These are phyloP conservation scores for Leccinellum rugosiceps DNA, from an alignment of 768 basidiomycete genomes.

Conservation along the genomic window DNA sequence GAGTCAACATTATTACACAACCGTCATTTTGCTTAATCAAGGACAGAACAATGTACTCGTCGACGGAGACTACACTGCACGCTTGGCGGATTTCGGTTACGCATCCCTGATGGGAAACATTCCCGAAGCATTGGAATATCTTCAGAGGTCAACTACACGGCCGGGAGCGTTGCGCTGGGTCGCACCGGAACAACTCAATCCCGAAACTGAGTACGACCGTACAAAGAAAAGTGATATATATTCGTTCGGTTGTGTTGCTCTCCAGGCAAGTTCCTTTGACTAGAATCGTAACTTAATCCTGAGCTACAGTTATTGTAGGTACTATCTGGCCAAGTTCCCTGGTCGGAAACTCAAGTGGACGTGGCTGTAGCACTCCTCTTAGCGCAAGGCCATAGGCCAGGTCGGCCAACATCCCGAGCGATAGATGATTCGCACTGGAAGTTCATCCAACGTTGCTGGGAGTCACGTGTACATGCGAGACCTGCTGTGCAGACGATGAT, in stretches of 20 bases:
- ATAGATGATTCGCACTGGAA: too few relatives aligned
- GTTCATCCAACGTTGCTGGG: too few relatives aligned
- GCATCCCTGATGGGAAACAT: not conserved
- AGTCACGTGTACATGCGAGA: too few relatives aligned
- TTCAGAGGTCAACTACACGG: not conserved
- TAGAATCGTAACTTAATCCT: not conserved
- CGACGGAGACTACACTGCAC: slow-evolving; percentile 27
- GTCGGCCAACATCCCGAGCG: too few relatives aligned
- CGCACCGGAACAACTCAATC: not conserved
- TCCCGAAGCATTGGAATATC: not conserved
- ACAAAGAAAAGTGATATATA: not conserved
- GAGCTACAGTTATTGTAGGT: not conserved
- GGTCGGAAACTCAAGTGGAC: not conserved
- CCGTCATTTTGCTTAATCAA: not conserved
- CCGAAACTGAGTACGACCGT: not conserved
- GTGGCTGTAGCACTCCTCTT: not conserved
- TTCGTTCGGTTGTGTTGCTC: not conserved
- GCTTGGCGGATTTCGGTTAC: slow-evolving; percentile 37
- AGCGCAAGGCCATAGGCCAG: too few relatives aligned
- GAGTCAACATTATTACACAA: not conserved
- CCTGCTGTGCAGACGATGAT: too few relatives aligned
- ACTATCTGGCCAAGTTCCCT: not conserved
- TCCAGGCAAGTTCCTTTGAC: not conserved
- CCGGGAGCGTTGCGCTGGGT: not conserved
- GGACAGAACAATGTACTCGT: slow-evolving; percentile 15